Percentiles rank a stretch among this genome's conserved stretches.
Conservation (phyloP, 306 rosid species). For the Sophora flavescens region DNA sequence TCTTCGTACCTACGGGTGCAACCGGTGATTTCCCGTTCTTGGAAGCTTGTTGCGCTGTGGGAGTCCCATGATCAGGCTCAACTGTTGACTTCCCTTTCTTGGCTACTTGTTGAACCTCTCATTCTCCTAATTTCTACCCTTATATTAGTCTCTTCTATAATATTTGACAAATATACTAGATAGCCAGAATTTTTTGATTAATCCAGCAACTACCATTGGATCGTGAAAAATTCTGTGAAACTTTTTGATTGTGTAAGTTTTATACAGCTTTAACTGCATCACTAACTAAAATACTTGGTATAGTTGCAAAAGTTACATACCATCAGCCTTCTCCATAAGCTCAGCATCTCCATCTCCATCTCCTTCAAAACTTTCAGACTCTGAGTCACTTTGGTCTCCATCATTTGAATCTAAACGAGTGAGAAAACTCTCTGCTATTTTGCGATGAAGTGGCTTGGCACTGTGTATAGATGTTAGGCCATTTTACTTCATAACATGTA, state of each 20-base stretch:
- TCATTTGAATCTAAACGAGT: constrained; percentile 49
- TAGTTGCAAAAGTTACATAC: constrained; percentile 50
- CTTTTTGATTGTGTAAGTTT: constrained; percentile 16
- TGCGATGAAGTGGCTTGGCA: constrained; percentile 61
- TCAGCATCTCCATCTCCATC: constrained; percentile 59
- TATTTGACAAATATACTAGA: not conserved
- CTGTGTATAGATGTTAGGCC: constrained; percentile 56
- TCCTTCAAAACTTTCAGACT: constrained; percentile 48
- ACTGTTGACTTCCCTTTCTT: too few relatives aligned
- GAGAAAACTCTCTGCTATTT: constrained; percentile 42
- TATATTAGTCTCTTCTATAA: not conserved
- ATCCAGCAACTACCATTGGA: not conserved
- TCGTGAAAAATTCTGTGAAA: constrained; percentile 4
- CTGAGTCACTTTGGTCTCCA: constrained; percentile 37
- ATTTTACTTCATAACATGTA: constrained; percentile 45
- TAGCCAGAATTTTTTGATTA: constrained; percentile 18
- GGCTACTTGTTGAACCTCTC: not conserved
- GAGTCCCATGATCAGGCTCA: too few relatives aligned
- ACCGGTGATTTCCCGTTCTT: too few relatives aligned
- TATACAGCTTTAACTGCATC: constrained; percentile 36
- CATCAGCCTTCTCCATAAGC: constrained; percentile 61
- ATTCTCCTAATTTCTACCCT: not conserved
- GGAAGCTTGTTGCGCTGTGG: too few relatives aligned
- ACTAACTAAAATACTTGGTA: constrained; percentile 26
- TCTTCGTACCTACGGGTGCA: too few relatives aligned